Percentiles rank a stretch among this genome's conserved stretches.
phyloP scores from a whole-genome alignment of 345 rosid species.

The Geranium brycei region DNA sequence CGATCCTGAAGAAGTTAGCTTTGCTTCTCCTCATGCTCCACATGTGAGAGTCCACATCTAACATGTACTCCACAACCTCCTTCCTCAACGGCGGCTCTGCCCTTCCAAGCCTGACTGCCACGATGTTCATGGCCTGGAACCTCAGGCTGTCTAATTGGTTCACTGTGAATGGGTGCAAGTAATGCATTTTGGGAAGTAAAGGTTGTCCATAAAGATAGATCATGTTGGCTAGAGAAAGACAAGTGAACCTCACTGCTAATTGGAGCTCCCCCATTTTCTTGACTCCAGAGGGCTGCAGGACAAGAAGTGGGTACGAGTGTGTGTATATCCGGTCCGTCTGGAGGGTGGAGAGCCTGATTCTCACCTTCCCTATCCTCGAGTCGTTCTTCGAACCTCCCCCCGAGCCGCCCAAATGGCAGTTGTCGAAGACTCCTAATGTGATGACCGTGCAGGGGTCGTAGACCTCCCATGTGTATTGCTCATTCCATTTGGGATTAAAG shows the following conservation, averaged over 20 bases:
- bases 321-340: slow-evolving; percentile 68
- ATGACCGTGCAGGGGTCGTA: slow-evolving; percentile 74
- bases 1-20: slow-evolving; percentile 81
- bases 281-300: slow-evolving; percentile 48
- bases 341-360: slow-evolving; percentile 58
- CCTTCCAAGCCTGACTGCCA: slow-evolving; percentile 49
- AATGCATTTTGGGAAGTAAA: slow-evolving; percentile 78
- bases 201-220: slow-evolving; percentile 67
- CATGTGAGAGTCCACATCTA: slow-evolving; percentile 89
- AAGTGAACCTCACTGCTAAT: slow-evolving; percentile 59
- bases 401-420: slow-evolving; percentile 55
- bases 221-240: slow-evolving; percentile 59
- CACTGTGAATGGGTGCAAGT: slow-evolving; percentile 70
- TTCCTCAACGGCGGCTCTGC: slow-evolving; percentile 78
- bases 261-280: slow-evolving; percentile 90
- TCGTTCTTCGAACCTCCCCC: slow-evolving; percentile 35
- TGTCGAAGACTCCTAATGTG: slow-evolving; percentile 70
- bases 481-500: slow-evolving; percentile 73
- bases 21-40: slow-evolving; percentile 94
- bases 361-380: slow-evolving; percentile 67
- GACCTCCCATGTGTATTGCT: slow-evolving; percentile 88
- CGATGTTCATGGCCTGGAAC: slow-evolving; percentile 74
- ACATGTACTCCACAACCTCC: slow-evolving; percentile 82
- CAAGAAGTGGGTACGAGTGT: slow-evolving; percentile 68
- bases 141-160: slow-evolving; percentile 65